phyloP scores from a whole-genome alignment of 2,329 filamentous ascomycete genomes.

The Cadophora luteo-olivacea region DNA sequence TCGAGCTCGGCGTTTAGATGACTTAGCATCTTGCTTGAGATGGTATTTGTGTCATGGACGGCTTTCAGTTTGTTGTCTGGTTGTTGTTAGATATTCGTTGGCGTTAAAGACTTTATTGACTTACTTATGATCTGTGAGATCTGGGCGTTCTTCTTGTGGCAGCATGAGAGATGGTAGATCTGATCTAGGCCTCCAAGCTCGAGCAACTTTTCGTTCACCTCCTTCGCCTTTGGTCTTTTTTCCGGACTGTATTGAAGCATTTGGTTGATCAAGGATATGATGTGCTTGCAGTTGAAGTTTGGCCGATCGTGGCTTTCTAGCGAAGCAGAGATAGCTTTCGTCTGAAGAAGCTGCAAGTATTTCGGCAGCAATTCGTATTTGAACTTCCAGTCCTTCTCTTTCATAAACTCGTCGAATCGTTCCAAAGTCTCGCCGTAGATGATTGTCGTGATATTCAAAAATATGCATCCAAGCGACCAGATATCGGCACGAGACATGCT shows the following conservation, averaged over 20 bases:
- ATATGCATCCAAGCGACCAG: conserved; percentile 55
- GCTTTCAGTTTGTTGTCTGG: conserved; percentile 35
- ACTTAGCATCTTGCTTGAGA: conserved; percentile 12
- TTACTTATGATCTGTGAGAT: conserved; percentile 47
- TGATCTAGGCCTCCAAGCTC: conserved; percentile 56
- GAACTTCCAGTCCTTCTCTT: conserved; percentile 44
- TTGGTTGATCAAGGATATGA: conserved; percentile 52
- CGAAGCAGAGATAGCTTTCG: conserved; percentile 26
- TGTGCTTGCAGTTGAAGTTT: conserved; percentile 45
- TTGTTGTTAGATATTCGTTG: not conserved
- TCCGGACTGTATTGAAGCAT: conserved; percentile 59
- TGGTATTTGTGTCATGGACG: conserved; percentile 24
- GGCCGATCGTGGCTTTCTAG: conserved; percentile 31
- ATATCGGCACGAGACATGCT: conserved; percentile 57
- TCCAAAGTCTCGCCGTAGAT: conserved; percentile 50
- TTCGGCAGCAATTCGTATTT: conserved; percentile 40
- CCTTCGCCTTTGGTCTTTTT: conserved; percentile 56
- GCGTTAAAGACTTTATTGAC: not conserved
- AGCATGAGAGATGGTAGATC: conserved; percentile 54
- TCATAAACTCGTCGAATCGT: conserved; percentile 50
- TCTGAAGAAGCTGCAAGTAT: conserved; percentile 29
- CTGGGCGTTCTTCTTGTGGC: conserved; percentile 48
- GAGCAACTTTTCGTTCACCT: conserved; percentile 56
- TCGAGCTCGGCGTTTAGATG: conserved; percentile 28
- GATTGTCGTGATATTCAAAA: conserved; percentile 52